Evolutionary conservation across 768 basidiomycete genomes (phyloP), one percentile per base, ranked within the genome.

Genomic region (Mrakia frigida): DNA sequence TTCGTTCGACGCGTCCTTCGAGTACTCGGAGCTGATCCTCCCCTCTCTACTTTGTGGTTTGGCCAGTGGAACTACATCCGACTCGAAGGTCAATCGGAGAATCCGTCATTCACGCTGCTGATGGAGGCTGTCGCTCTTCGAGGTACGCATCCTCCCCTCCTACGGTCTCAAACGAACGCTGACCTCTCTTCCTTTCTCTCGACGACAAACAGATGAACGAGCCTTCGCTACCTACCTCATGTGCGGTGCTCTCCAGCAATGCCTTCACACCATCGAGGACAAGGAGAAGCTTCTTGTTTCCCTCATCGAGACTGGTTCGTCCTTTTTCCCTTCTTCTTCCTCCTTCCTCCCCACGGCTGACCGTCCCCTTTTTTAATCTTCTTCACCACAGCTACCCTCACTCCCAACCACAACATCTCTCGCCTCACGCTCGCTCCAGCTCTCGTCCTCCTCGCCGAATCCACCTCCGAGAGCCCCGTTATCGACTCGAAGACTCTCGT

Each of bases 261-360:
- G 37, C 39, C 31, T 72, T 13, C 39, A 25, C 2, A n/a, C 53
- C 5, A 53, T 72, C 33, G 53, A 35, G 31, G 52, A 33, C 16
- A 53, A 72, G 50, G 71, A 60, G 21, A 35, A 60, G 39, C 50
- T 72, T 7, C 71, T 72, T 28, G 35, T 72, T 28, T 72, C 71
- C 9, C 50, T 72, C 25, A 72, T 72, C 71, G 71, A 53, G 53
- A 72, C 52, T 5, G 71, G 71, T 72, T 21, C 46, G 35, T 72
- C 6, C 25, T 11, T 28, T 9, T 39, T 16, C 33, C 4, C 59
- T 35, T 59, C 71, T 18, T 6, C 13, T 16, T 5, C 18, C 1
- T 21, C 7, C 6, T 7, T 10, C 21, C 10, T 56, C 28, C 31
- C 41, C n/a, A 10, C 52, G 3, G 3, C 35, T 11, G 6, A 23